Evolutionary conservation across 768 basidiomycete genomes (phyloP).

Genomic region (Butyriboletus loyo): DNA sequence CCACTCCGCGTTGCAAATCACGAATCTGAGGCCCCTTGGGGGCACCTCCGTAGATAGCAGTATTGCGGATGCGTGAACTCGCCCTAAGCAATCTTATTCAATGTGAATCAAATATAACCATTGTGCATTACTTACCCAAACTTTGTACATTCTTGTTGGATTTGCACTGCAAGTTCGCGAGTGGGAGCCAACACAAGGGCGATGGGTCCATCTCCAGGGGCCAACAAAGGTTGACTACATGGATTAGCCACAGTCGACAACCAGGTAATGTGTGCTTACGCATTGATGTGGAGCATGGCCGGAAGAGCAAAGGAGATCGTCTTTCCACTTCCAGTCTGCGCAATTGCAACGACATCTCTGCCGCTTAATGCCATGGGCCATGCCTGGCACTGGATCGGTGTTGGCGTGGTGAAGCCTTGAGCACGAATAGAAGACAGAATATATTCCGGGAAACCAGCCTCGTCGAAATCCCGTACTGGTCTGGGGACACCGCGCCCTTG

Average conservation of each 20-base stretch:
- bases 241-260: neutral
- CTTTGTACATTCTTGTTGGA: conserved; percentile 97
- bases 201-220: conserved; percentile 96
- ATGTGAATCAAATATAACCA: neutral
- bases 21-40: conserved; percentile 99
- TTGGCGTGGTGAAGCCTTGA: conserved; percentile 88
- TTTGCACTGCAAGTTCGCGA: conserved; percentile 97
- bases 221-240: conserved; percentile 81
- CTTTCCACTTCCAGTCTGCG: conserved; percentile 98
- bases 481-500: conserved; percentile 87
- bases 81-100: conserved; percentile 43
- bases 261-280: conserved; percentile 48
- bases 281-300: conserved; percentile 99
- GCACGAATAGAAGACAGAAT: conserved; percentile 90
- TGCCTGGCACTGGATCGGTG: conserved; percentile 97
- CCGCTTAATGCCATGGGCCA: conserved; percentile 99
- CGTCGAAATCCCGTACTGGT: conserved; percentile 89
- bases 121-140: conserved; percentile 66
- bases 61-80: conserved; percentile 96
- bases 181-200: conserved; percentile 96
- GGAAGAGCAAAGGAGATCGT: conserved; percentile 98
- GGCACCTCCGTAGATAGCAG: conserved; percentile 97
- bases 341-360: conserved; percentile 92
- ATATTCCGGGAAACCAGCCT: conserved; percentile 95
- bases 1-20: conserved; percentile 94